Evolutionary conservation across 768 basidiomycete genomes (phyloP), one percentile per base, ranked within the genome.

Genomic region (Termitomyces titanicus): DNA sequence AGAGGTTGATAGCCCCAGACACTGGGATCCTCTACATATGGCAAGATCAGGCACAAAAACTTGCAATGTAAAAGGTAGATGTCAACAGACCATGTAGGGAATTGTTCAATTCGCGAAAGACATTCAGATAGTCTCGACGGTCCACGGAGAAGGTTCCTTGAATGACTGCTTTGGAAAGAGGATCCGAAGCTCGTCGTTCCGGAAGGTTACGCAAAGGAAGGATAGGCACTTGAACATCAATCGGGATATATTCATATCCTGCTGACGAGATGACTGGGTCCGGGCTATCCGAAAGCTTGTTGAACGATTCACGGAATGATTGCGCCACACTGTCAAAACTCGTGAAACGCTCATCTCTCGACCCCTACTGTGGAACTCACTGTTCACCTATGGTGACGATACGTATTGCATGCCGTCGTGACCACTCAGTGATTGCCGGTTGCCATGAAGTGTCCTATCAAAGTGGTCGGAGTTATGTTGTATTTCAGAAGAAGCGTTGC

Each of bases 121-220:
- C 61, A 29, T 66, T 60, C 7, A 56, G 20, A 52, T 75, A 77
- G 56, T 74, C 70, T 13, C 76, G 68, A 11, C 76, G 67, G 13
- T 61, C 66, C 7, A 63, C 34, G 27, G 62, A 60, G 55, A 76
- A 73, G 2, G 63, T 69, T 20, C 75, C 75, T 62, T 76, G 75
- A 22, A 78, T 75, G 54, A 74, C 74, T 2, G 71, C 75, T 49
- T 69, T 69, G 18, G 74, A 69, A 39, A 78, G 65, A n/a, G 61
- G 54, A 1, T 66, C 55, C 7, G 54, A 50, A 5, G 54, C 31
- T 25, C 52, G 13, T n/a, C 59, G 67, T 12, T 62, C 59, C 3
- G 62, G 67, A 13, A 70, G 56, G 33, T 65, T 40, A 11, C 64
- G 68, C 9, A 74, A 53, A 50, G 73, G 69, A 22, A 73, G 57